phyloP scores from a whole-genome alignment of 140 eudicot species.

The Anethum foeniculum region DNA sequence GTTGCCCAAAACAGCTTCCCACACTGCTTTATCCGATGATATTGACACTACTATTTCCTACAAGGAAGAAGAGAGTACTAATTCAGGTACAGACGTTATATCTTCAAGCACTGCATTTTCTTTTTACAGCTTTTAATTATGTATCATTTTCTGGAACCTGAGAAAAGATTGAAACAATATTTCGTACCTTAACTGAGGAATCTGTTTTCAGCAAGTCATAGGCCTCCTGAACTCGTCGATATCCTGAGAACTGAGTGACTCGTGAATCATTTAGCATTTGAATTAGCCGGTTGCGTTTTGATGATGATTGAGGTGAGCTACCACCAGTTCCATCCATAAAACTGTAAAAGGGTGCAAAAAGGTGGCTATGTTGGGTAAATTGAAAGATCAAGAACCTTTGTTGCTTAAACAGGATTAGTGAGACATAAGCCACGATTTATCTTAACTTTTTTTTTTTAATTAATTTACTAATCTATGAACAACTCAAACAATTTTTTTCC shows the following conservation, averaged over 20 bases:
- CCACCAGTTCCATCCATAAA: conserved; percentile 25
- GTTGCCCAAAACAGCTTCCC: conserved; percentile 58
- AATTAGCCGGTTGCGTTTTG: conserved; percentile 18
- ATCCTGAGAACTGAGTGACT: conserved; percentile 33
- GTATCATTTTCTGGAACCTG: neutral
- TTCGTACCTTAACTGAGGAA: conserved; percentile 42
- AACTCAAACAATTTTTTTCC: neutral
- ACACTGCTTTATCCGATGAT: conserved; percentile 53
- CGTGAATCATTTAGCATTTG: conserved; percentile 17
- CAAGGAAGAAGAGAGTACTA: neutral
- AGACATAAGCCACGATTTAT: neutral
- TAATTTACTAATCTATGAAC: neutral
- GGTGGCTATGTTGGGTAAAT: neutral
- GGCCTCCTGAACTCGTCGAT: conserved; percentile 44
- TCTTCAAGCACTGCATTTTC: neutral
- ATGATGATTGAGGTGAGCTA: conserved; percentile 17
- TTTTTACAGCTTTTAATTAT: neutral
- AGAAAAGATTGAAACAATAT: neutral
- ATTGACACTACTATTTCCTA: conserved; percentile 59
- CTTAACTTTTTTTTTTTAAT: too few species aligned
- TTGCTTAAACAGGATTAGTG: neutral
- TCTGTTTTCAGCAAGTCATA: conserved; percentile 47
- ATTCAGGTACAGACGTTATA: neutral
- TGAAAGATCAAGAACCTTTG: neutral
- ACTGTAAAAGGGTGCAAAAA: conserved; percentile 12